Percentiles rank a stretch among this genome's conserved stretches.
phyloP scores from a whole-genome alignment of 2,329 filamentous ascomycete genomes.

The Fusarium chaquense region DNA sequence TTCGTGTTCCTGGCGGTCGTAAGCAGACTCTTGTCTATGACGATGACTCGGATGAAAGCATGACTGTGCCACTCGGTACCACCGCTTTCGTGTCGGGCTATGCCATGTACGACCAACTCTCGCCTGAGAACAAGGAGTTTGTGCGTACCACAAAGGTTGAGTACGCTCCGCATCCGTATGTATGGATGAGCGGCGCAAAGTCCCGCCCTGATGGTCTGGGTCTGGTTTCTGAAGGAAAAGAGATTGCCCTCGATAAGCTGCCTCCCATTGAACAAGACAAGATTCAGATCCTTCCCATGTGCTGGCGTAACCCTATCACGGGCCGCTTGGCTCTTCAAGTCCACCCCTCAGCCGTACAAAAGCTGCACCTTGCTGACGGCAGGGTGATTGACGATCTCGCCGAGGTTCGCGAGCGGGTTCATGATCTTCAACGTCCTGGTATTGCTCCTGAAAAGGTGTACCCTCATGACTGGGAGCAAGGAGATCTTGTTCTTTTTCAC shows the following conservation, averaged over 20 bases:
- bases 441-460: conserved; percentile 78
- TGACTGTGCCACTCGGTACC: conserved; percentile 78
- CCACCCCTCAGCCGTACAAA: conserved; percentile 78
- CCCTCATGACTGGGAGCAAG: conserved; percentile 81
- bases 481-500: conserved; percentile 82
- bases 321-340: conserved; percentile 77
- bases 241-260: conserved; percentile 69
- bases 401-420: conserved; percentile 74
- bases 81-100: conserved; percentile 81
- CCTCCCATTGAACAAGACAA: conserved; percentile 74
- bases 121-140: conserved; percentile 74
- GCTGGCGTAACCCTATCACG: conserved; percentile 81
- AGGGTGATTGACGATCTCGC: conserved; percentile 75
- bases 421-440: conserved; percentile 77
- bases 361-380: conserved; percentile 75
- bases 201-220: conserved; percentile 77
- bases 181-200: conserved; percentile 81
- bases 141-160: conserved; percentile 75
- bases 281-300: conserved; percentile 80
- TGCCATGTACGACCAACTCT: conserved; percentile 76
- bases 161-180: conserved; percentile 83
- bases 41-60: conserved; percentile 73
- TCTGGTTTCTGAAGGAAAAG: conserved; percentile 73
- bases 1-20: conserved; percentile 75
- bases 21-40: conserved; percentile 78